Evolutionary conservation across 2,329 filamentous ascomycete species (phyloP).

Genomic region (Exserohilum rostratum): DNA sequence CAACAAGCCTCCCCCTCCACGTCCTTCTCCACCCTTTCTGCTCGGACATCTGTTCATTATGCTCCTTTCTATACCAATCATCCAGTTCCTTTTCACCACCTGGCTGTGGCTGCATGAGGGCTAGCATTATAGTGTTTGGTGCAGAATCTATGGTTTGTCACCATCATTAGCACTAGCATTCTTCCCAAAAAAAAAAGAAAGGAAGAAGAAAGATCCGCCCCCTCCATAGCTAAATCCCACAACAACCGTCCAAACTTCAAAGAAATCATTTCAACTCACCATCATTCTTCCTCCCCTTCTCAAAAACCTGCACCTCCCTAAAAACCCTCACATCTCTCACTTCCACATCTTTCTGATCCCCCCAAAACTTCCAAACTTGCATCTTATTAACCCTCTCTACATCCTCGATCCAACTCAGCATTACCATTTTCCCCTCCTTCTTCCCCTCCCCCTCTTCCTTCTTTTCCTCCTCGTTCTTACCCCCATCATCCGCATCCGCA

Average conservation of each 20-base stretch:
- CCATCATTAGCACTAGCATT: too few species aligned
- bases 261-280: neutral
- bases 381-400: conserved; percentile 24
- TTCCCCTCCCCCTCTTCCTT: too few species aligned
- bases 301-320: neutral
- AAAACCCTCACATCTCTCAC: neutral
- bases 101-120: conserved; percentile 34
- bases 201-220: too few species aligned
- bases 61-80: conserved; percentile 41
- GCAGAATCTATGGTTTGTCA: neutral
- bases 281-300: neutral
- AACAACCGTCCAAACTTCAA: too few species aligned
- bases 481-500: too few species aligned
- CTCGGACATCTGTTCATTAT: conserved; percentile 42
- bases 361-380: conserved; percentile 15
- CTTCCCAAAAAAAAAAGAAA: too few species aligned
- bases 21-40: conserved; percentile 38
- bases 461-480: too few species aligned
- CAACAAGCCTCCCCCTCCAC: conserved; percentile 25
- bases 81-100: conserved; percentile 34
- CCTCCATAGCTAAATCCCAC: too few species aligned
- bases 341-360: neutral
- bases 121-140: conserved; percentile 23
- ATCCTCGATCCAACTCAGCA: conserved; percentile 33
- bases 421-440: too few species aligned